Conservation (phyloP, 2,329 filamentous ascomycete genomes). For the Drechmeria coniospora region DNA sequence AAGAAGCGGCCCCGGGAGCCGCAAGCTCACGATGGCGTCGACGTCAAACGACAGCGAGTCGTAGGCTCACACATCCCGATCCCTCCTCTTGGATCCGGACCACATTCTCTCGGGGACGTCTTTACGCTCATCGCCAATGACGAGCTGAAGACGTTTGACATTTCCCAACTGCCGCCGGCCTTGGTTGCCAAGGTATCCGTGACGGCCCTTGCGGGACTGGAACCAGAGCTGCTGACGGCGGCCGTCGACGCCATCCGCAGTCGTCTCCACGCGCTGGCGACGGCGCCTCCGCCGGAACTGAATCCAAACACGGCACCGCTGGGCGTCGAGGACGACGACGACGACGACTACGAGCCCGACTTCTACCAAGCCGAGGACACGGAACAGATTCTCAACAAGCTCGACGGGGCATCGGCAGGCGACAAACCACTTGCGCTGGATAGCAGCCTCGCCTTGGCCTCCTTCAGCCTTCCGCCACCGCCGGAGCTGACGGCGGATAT, state of each 20-base stretch:
- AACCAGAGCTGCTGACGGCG: conserved; percentile 50
- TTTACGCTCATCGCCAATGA: conserved; percentile 69
- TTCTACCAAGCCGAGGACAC: conserved; percentile 63
- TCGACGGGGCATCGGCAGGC: conserved; percentile 52
- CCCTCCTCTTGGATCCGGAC: conserved; percentile 58
- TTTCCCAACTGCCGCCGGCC: conserved; percentile 59
- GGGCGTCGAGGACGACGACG: conserved; percentile 65
- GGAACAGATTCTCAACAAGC: conserved; percentile 63
- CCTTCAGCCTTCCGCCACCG: conserved; percentile 67
- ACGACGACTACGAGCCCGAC: conserved; percentile 78
- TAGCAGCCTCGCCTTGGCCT: conserved; percentile 47
- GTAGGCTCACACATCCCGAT: conserved; percentile 34
- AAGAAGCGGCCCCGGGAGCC: conserved; percentile 62
- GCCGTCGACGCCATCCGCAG: conserved; percentile 52
- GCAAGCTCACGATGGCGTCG: conserved; percentile 56
- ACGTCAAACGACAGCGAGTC: conserved; percentile 72
- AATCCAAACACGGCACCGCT: conserved; percentile 45
- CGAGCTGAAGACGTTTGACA: conserved; percentile 66
- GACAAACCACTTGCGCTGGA: conserved; percentile 14
- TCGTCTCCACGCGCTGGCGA: conserved; percentile 30
- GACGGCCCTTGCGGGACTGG: conserved; percentile 57
- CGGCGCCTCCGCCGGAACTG: conserved; percentile 27
- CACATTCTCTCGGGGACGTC: conserved; percentile 65
- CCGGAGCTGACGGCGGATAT: conserved; percentile 57
- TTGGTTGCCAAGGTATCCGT: conserved; percentile 71